phyloP scores from a whole-genome alignment of 1,284 basidiomycete genomes.

The Exobasidium rhododendri region DNA sequence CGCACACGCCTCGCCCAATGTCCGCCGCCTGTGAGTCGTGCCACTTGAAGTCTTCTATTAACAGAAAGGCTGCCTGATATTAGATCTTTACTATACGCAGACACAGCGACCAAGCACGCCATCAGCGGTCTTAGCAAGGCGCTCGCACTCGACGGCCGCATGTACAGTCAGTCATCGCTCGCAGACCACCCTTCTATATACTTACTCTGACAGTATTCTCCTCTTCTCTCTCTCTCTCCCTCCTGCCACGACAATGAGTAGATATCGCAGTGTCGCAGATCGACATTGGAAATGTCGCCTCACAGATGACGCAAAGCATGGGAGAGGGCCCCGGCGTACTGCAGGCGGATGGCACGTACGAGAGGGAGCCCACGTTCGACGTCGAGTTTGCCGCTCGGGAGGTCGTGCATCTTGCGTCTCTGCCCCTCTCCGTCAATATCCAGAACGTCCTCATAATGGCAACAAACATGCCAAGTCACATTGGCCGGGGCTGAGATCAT shows the following conservation, averaged over 20 bases:
- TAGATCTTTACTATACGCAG: no score
- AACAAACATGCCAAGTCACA: not conserved
- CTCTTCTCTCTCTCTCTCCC: no score
- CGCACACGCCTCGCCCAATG: constrained; percentile 32
- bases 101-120: constrained; percentile 43
- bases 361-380: not conserved
- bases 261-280: constrained; percentile 42
- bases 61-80: no score
- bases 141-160: constrained; percentile 35
- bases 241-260: no score
- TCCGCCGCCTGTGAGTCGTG: constrained; percentile 20
- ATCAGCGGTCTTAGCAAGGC: constrained; percentile 41
- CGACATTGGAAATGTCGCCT: constrained; percentile 40
- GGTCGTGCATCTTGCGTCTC: constrained; percentile 35
- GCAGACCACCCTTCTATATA: no score
- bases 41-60: no score
- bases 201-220: no score
- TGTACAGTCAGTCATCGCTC: no score
- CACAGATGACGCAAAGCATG: constrained; percentile 27
- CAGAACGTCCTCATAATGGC: not conserved
- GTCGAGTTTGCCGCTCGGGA: constrained; percentile 23
- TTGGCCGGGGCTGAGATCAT: constrained; percentile 3
- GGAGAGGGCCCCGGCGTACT: constrained; percentile 33
- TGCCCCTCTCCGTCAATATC: constrained; percentile 35
- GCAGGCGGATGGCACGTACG: constrained; percentile 14